Conservation (phyloP, 768 basidiomycete genomes). For the Rhizopogon vesiculosus region DNA sequence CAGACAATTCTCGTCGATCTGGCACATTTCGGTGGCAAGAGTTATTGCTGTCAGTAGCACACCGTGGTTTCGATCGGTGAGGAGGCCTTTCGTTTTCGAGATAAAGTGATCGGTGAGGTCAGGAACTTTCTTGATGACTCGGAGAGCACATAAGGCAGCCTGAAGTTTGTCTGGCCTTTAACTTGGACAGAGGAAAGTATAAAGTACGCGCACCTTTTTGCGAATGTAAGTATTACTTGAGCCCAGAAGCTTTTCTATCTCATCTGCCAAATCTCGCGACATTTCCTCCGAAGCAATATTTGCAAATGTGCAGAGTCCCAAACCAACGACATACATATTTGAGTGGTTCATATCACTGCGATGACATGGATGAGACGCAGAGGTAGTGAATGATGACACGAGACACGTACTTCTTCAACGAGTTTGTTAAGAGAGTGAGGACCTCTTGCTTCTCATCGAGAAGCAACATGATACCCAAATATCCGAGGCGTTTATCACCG, state of each 20-base stretch:
- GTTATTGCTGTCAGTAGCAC: constrained; percentile 93
- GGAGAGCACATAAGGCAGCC: constrained; percentile 93
- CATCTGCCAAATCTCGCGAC: constrained; percentile 96
- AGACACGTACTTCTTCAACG: constrained; percentile 83
- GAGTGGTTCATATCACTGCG: constrained; percentile 97
- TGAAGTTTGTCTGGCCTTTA: constrained; percentile 24
- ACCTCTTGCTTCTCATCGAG: constrained; percentile 98
- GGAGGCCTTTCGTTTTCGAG: constrained; percentile 79
- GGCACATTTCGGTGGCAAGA: constrained; percentile 92
- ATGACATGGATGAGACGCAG: constrained; percentile 7
- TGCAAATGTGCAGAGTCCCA: constrained; percentile 96
- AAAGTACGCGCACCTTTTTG: constrained; percentile 70
- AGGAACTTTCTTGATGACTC: constrained; percentile 93
- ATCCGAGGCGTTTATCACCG: constrained; percentile 93
- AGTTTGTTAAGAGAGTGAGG: constrained; percentile 94
- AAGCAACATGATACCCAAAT: constrained; percentile 95
- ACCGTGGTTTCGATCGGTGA: constrained; percentile 96
- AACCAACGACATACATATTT: constrained; percentile 97
- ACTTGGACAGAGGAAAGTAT: constrained; percentile 1
- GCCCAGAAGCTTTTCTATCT: constrained; percentile 95
- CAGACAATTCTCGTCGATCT: constrained; percentile 63
- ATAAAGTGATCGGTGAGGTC: constrained; percentile 93
- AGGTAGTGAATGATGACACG: not conserved
- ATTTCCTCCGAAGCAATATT: constrained; percentile 99
- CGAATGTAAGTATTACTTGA: constrained; percentile 98